phyloP scores from a whole-genome alignment of 805 yeast species.

The Jamesozyma spencerorum region DNA sequence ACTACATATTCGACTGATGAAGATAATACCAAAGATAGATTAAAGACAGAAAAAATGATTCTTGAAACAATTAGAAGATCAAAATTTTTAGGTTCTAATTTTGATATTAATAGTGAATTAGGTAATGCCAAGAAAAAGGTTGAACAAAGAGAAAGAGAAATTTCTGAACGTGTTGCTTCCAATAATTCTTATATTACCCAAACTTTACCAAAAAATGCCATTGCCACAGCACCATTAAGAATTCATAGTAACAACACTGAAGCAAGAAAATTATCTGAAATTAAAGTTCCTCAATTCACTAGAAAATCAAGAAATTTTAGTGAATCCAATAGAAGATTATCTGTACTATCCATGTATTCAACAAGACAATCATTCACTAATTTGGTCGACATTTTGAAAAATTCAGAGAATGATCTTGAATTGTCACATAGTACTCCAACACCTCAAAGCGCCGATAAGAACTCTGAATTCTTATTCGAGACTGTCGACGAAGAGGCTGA shows the following conservation, averaged over 20 bases:
- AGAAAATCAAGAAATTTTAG: slow-evolving; percentile 57
- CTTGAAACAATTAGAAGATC: slow-evolving; percentile 38
- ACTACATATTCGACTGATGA: slow-evolving; percentile 4
- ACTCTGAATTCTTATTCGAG: slow-evolving; percentile 26
- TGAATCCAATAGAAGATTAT: slow-evolving; percentile 54
- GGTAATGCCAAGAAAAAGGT: slow-evolving; percentile 12
- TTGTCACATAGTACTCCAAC: slow-evolving; percentile 10
- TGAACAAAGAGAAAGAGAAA: not conserved
- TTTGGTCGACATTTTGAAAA: slow-evolving; percentile 37
- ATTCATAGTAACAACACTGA: slow-evolving; percentile 18
- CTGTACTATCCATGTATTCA: slow-evolving; percentile 64
- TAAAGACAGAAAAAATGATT: slow-evolving; percentile 27
- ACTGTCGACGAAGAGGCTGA: slow-evolving; percentile 16
- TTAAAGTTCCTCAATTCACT: slow-evolving; percentile 61
- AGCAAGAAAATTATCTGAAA: slow-evolving; percentile 50
- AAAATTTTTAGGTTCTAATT: slow-evolving; percentile 35
- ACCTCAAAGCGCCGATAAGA: slow-evolving; percentile 12
- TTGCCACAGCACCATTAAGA: slow-evolving; percentile 18
- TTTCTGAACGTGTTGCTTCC: not conserved
- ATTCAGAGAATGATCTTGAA: slow-evolving; percentile 10
- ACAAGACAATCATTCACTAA: slow-evolving; percentile 57
- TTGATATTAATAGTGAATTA: slow-evolving; percentile 30
- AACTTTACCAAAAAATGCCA: slow-evolving; percentile 22
- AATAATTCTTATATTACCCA: slow-evolving; percentile 5
- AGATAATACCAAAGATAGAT: slow-evolving; percentile 16